A percentile compares a stretch with the other conserved stretches of the same genome.
Evolutionary conservation across 768 basidiomycete genomes (phyloP).

Genomic region (Holtermannia corniformis): DNA sequence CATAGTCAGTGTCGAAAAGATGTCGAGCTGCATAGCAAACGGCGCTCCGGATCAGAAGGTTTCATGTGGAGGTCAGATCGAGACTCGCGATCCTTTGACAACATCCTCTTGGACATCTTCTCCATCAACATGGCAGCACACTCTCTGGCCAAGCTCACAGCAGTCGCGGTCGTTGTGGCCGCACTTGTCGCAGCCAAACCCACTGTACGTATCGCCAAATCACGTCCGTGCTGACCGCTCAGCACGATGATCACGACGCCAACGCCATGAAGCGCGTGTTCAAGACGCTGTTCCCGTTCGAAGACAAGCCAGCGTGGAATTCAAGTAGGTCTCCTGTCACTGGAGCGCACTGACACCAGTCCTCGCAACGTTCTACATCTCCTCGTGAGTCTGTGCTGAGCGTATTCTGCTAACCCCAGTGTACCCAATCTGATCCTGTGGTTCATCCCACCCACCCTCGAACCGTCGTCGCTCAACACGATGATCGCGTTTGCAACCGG

Average conservation of each 20-base stretch:
- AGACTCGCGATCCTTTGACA: no score
- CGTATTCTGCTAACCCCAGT: constrained; percentile 44
- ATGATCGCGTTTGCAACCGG: constrained; percentile 96
- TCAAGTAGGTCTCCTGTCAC: constrained; percentile 46
- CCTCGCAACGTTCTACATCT: constrained; percentile 89
- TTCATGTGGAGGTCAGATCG: no score
- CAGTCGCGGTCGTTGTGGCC: neutral
- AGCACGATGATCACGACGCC: constrained; percentile 7
- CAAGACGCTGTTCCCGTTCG: constrained; percentile 71
- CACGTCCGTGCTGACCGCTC: no score
- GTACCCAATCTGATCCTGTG: constrained; percentile 91
- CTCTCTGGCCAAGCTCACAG: neutral
- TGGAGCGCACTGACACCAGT: constrained; percentile 43
- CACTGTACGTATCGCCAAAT: neutral
- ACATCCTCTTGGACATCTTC: neutral
- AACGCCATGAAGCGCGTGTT: constrained; percentile 62
- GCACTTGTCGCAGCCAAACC: no score
- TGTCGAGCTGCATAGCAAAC: no score
- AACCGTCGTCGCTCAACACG: constrained; percentile 72
- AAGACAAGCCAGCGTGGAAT: constrained; percentile 68
- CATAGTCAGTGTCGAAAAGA: no score
- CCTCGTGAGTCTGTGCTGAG: constrained; percentile 58
- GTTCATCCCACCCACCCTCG: constrained; percentile 82
- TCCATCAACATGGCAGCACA: neutral
- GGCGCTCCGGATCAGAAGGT: no score